Percentiles rank a stretch among this genome's conserved stretches.
Evolutionary conservation across 768 basidiomycete species (phyloP).

Genomic region (Leucocoprinus leucothites): DNA sequence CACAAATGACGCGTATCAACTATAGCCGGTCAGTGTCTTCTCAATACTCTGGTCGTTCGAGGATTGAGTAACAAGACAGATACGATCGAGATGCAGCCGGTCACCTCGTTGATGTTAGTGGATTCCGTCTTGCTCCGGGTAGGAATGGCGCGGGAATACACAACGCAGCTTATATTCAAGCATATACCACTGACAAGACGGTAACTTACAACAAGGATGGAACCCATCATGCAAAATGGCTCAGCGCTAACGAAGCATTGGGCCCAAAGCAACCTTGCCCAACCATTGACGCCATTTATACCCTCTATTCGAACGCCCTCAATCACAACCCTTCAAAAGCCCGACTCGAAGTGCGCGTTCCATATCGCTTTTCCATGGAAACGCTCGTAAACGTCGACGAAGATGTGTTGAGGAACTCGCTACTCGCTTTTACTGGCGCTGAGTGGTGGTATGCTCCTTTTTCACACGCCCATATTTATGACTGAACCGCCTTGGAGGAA

Average conservation of each 20-base stretch:
- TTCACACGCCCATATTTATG: not conserved
- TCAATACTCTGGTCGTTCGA: too few relatives aligned
- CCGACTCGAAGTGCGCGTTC: conserved; percentile 12
- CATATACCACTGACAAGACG: conserved; percentile 19
- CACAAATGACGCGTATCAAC: too few relatives aligned
- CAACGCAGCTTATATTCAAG: conserved; percentile 13
- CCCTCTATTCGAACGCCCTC: not conserved
- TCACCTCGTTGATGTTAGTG: conserved; percentile 14
- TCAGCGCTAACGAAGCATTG: not conserved
- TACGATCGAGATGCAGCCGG: conserved; percentile 15
- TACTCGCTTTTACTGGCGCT: not conserved
- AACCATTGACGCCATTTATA: not conserved
- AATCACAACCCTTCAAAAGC: not conserved
- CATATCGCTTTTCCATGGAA: not conserved
- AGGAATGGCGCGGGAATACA: conserved; percentile 7
- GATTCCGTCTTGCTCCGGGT: conserved; percentile 15
- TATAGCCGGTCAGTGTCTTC: too few relatives aligned
- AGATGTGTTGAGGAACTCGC: not conserved
- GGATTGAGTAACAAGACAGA: too few relatives aligned
- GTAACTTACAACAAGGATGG: conserved; percentile 11
- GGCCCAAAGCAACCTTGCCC: not conserved
- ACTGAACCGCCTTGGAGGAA: not conserved
- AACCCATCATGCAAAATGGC: conserved; percentile 9
- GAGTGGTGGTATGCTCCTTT: conserved; percentile 10
- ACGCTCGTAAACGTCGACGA: conserved; percentile 2